Evolutionary conservation across 2,329 filamentous ascomycete genomes (phyloP), one percentile per base, ranked within the genome.

Genomic region (Venturia effusa): DNA sequence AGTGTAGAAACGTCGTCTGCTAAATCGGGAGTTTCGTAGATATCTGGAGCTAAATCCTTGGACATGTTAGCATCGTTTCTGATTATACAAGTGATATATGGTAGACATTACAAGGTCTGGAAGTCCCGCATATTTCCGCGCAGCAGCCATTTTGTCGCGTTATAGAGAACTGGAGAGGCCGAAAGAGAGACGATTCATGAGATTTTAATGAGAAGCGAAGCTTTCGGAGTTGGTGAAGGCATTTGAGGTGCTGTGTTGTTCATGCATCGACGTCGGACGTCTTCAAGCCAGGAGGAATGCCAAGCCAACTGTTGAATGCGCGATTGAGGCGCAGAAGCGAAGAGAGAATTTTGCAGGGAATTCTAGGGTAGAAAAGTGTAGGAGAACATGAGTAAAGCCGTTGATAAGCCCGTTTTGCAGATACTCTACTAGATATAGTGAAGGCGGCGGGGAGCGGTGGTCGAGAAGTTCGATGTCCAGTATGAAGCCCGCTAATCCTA

Each of bases 21-120:
- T 68, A 97, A 80, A 64, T 96, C 92, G 68, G 93, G 92, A 19
- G 94, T 97, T 77, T 97, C 93, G 80, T 97, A 97, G 71, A 96
- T 90, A 72, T 97, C 94, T 68, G 92, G 92, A 34, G 92, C 92
- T 63, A 88, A 89, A 77, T 97, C 92, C 89, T 95, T 13, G 17
- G 19, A 19, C 13, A 22, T 64, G 37, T 60, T 57, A 27, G 24
- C 30, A 27, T 30, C 19, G 19, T 17, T 41, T 34, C 1, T 22
- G 39, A 64, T 41, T 22, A 40, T 32, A 34, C n/a, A 40, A 8
- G 10, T 32, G 59, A 13, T 34, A n/a, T 41, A 15, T 59, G 32
- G 41, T 30, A 34, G 37, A 32, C 64, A 13, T 19, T 66, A 69
- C 68, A 11, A 69, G 59, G 51, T 69, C 67, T 39, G 67, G 68